Percentiles rank a stretch among this genome's conserved stretches.
phyloP scores from a whole-genome alignment of 2,329 filamentous ascomycete species.

The Aspergillus bombycis region DNA sequence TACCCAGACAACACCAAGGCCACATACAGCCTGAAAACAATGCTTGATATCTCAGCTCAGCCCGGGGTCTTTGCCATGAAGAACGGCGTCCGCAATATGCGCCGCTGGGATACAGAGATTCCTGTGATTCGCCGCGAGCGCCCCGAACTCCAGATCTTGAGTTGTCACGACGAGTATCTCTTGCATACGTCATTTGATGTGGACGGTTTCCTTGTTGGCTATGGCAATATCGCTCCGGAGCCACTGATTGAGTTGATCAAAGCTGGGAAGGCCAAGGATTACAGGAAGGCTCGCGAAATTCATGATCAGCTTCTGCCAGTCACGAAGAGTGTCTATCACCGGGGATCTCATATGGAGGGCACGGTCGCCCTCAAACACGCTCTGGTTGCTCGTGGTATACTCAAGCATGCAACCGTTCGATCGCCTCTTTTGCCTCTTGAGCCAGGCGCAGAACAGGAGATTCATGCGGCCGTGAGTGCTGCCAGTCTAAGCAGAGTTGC shows the following conservation, averaged over 20 bases:
- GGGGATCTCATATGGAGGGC: constrained; percentile 60
- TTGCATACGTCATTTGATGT: constrained; percentile 57
- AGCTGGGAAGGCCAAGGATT: constrained; percentile 55
- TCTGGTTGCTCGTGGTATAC: constrained; percentile 54
- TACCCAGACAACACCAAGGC: constrained; percentile 59
- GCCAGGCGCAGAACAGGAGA: constrained; percentile 21
- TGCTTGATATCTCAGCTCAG: constrained; percentile 56
- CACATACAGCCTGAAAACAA: constrained; percentile 55
- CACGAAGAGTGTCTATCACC: constrained; percentile 59
- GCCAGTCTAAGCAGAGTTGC: neutral
- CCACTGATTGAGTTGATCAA: constrained; percentile 54
- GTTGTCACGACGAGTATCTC: constrained; percentile 58
- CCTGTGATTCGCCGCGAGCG: constrained; percentile 55
- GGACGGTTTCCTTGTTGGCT: constrained; percentile 59
- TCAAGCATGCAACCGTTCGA: constrained; percentile 55
- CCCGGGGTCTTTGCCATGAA: constrained; percentile 61
- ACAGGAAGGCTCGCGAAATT: constrained; percentile 51
- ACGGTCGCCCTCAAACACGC: constrained; percentile 58
- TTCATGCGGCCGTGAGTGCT: constrained; percentile 19
- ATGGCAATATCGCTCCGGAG: constrained; percentile 58
- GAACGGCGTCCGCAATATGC: constrained; percentile 61
- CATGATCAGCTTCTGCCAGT: constrained; percentile 56
- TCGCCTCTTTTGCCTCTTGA: constrained; percentile 48
- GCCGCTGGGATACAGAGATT: constrained; percentile 60
- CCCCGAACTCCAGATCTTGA: constrained; percentile 55